Evolutionary conservation across 202 grass and related monocot genomes (phyloP).

Genomic region (Setaria italica): DNA sequence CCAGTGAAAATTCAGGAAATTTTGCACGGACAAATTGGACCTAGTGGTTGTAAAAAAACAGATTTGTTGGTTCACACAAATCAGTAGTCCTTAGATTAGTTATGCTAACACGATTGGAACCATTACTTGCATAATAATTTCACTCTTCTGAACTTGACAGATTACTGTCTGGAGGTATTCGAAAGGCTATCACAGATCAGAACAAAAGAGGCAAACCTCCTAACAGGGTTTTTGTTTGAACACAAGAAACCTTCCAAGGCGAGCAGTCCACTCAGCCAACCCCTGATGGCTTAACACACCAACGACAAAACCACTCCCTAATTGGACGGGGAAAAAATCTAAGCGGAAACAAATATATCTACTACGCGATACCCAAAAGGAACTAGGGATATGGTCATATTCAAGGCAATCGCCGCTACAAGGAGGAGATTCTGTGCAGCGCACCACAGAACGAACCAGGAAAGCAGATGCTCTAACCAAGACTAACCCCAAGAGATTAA

Average conservation of each 20-base stretch:
- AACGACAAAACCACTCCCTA: not conserved
- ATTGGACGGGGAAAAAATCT: not conserved
- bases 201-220: not conserved
- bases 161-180: not conserved
- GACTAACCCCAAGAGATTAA: not conserved
- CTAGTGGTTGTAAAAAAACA: not conserved
- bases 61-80: not conserved
- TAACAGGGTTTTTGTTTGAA: not conserved
- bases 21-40: not conserved
- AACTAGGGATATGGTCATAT: not conserved
- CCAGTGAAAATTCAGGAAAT: not conserved
- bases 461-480: not conserved
- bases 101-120: not conserved
- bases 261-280: not conserved
- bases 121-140: not conserved
- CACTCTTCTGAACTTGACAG: not conserved
- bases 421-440: not conserved
- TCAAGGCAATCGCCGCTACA: not conserved
- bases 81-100: not conserved
- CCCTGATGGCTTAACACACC: not conserved
- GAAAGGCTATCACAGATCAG: not conserved
- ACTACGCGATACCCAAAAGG: not conserved
- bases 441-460: not conserved
- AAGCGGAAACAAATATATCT: not conserved
- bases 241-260: slow-evolving; percentile 18